These are phyloP conservation scores for Artomyces pyxidatus DNA, from an alignment of 768 basidiomycete species.

Conservation along the genomic window DNA sequence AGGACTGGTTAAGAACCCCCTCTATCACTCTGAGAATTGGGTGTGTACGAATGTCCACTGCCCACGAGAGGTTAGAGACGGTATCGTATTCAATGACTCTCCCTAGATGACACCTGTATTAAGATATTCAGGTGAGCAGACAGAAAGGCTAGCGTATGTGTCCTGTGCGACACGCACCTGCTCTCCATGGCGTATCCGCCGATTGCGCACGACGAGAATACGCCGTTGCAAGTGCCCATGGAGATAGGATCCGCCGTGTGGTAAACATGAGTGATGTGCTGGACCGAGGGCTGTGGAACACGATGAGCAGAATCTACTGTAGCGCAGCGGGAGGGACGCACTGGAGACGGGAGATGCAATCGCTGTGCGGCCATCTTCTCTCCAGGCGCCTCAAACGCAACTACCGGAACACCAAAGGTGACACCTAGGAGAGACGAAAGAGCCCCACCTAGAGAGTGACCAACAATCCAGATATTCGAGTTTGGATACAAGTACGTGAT, in stretches of 20 bases:
- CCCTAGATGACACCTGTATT: slow-evolving; percentile 73
- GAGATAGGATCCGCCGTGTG: slow-evolving; percentile 94
- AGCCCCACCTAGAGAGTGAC: slow-evolving; percentile 80
- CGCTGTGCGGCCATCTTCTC: slow-evolving; percentile 57
- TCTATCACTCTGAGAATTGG: slow-evolving; percentile 65
- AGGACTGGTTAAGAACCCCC: slow-evolving; percentile 43
- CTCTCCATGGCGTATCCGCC: slow-evolving; percentile 85
- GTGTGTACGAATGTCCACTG: slow-evolving; percentile 66
- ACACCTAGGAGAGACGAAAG: slow-evolving; percentile 77
- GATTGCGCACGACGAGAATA: slow-evolving; percentile 68
- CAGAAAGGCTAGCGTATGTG: no score
- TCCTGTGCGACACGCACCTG: slow-evolving; percentile 26
- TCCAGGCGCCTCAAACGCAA: slow-evolving; percentile 81
- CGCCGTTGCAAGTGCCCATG: slow-evolving; percentile 75
- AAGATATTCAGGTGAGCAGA: neutral
- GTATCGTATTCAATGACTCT: slow-evolving; percentile 81
- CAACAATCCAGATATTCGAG: slow-evolving; percentile 83
- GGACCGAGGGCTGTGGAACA: slow-evolving; percentile 47
- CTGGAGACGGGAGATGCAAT: slow-evolving; percentile 83
- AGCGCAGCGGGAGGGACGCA: slow-evolving; percentile 26
- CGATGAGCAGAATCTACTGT: neutral
- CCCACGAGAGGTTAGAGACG: slow-evolving; percentile 72
- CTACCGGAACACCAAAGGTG: slow-evolving; percentile 89
- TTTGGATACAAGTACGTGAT: slow-evolving; percentile 85
- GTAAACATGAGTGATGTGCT: slow-evolving; percentile 81